Percentiles rank a stretch among this genome's conserved stretches.
These are phyloP conservation scores for Angomonas deanei DNA, from an alignment of 208 protist genomes.

Conservation along the genomic window DNA sequence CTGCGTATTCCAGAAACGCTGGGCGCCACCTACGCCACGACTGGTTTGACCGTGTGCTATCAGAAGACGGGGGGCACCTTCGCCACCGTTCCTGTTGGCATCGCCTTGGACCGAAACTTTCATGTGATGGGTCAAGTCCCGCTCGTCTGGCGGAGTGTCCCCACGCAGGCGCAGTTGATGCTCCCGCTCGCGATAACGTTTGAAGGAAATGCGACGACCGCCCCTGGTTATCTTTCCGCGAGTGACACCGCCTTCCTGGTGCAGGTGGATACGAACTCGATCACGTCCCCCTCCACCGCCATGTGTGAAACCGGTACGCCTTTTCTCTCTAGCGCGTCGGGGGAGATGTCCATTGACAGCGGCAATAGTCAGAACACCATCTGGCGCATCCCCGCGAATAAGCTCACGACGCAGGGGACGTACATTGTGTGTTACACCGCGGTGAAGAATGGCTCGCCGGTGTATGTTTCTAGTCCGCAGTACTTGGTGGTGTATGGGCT, in stretches of 20 bases:
- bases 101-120: conserved; percentile 52
- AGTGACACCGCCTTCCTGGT: conserved; percentile 64
- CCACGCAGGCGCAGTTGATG: conserved; percentile 43
- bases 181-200: conserved; percentile 62
- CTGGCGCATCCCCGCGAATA: conserved; percentile 53
- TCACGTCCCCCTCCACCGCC: conserved; percentile 6
- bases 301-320: conserved; percentile 1
- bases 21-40: neutral
- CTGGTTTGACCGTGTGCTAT: conserved; percentile 73
- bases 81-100: conserved; percentile 50
- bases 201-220: conserved; percentile 16
- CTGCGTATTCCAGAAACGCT: conserved; percentile 6
- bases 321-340: neutral
- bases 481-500: conserved; percentile 46
- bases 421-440: conserved; percentile 83
- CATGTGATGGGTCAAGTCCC: conserved; percentile 37
- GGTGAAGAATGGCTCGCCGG: conserved; percentile 31
- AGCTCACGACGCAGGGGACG: conserved; percentile 20
- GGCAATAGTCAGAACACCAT: conserved; percentile 37
- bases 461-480: conserved; percentile 51
- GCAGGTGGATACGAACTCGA: conserved; percentile 6
- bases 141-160: conserved; percentile 34
- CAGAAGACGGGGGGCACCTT: conserved; percentile 42
- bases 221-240: conserved; percentile 31
- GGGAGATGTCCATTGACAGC: conserved; percentile 11